Evolutionary conservation across 192 early-diverging fungal genomes (phyloP).

Genomic region (Funneliformis mosseae): DNA sequence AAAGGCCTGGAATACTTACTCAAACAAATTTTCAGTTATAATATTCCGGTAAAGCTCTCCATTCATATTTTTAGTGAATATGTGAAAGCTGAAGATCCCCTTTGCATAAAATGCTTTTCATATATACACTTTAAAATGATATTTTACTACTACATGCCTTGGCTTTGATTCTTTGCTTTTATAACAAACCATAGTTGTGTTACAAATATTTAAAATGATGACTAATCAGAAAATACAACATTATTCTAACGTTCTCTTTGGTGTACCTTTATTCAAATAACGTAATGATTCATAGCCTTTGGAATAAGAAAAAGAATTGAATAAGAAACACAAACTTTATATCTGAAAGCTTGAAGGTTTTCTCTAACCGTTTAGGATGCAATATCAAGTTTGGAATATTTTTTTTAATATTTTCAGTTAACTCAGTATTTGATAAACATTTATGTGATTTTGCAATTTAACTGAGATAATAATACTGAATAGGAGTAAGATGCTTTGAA

Average conservation of each 20-base stretch:
- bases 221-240: too few relatives aligned
- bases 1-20: background rate
- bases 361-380: background rate
- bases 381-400: background rate
- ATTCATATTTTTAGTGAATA: constrained; percentile 15
- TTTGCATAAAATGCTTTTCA: background rate
- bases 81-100: background rate
- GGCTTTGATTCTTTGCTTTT: background rate
- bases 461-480: background rate
- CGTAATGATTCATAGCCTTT: too few relatives aligned
- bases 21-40: constrained; percentile 11
- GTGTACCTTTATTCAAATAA: too few relatives aligned
- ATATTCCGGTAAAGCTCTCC: constrained; percentile 4
- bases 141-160: background rate
- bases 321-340: too few relatives aligned
- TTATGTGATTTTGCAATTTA: background rate
- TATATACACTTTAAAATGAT: constrained; percentile 5
- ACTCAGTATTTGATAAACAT: background rate
- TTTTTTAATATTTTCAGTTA: background rate
- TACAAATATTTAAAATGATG: background rate
- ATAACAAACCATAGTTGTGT: background rate
- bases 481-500: background rate
- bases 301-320: too few relatives aligned
- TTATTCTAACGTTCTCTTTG: too few relatives aligned
- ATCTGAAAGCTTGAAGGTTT: too few relatives aligned